Conservation (phyloP, 2,329 filamentous ascomycete genomes). For the Pseudocercospora fijiensis region DNA sequence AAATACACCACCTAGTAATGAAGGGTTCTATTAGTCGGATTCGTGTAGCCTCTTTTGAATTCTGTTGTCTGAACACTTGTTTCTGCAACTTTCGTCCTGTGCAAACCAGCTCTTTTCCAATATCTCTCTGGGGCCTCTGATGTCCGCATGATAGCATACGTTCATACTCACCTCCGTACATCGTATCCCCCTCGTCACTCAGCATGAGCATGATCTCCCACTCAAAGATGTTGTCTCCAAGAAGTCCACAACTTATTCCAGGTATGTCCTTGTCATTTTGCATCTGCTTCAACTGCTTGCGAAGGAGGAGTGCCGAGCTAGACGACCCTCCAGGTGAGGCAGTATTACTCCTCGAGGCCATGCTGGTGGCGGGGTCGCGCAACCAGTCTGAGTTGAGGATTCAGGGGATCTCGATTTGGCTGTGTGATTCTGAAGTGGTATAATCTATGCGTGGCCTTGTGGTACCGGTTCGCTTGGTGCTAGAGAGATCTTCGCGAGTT, state of each 20-base stretch:
- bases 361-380: constrained; percentile 8
- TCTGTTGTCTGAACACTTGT: neutral
- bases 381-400: neutral
- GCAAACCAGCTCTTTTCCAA: neutral
- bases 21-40: neutral
- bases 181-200: constrained; percentile 71
- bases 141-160: neutral
- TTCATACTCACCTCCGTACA: constrained; percentile 73
- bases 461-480: neutral
- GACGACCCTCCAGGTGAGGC: constrained; percentile 33
- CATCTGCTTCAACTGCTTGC: constrained; percentile 90
- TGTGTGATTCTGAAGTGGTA: neutral
- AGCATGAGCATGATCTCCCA: constrained; percentile 99
- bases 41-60: neutral
- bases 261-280: constrained; percentile 86
- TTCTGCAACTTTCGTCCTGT: neutral
- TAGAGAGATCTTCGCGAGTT: neutral
- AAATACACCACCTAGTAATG: constrained; percentile 77
- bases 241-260: constrained; percentile 88
- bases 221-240: constrained; percentile 85
- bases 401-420: neutral
- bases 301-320: constrained; percentile 70
- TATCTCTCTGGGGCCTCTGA: neutral
- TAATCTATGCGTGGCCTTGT: neutral
- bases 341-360: constrained; percentile 23